Evolutionary conservation across 257 asterid species (phyloP).

Genomic region (Avicennia marina): DNA sequence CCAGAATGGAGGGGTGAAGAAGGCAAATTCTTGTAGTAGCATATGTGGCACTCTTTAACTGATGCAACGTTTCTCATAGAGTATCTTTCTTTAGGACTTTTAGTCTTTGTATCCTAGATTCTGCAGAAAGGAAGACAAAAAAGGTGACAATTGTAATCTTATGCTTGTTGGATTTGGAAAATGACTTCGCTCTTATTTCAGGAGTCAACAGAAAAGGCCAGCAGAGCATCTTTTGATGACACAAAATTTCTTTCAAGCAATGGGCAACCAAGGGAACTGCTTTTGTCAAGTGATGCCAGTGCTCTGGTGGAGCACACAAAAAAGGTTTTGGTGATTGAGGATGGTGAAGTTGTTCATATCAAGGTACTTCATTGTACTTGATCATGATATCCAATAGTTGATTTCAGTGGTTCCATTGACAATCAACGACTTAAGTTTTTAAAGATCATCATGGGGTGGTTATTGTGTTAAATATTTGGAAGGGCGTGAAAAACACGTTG

Average conservation of each 20-base stretch:
- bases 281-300: constrained; percentile 86
- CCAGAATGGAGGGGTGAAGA: background rate
- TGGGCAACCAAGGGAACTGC: constrained; percentile 72
- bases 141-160: too few species aligned
- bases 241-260: constrained; percentile 53
- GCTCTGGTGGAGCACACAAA: constrained; percentile 95
- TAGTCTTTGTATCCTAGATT: too few species aligned
- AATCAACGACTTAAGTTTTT: constrained; percentile 7
- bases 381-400: background rate
- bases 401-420: constrained; percentile 2
- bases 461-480: too few species aligned
- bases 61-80: too few species aligned
- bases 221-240: constrained; percentile 54
- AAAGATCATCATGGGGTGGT: too few species aligned
- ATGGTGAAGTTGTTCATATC: constrained; percentile 83
- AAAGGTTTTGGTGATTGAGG: constrained; percentile 82
- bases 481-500: too few species aligned
- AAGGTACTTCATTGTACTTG: constrained; percentile 41
- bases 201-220: constrained; percentile 58
- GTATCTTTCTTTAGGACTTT: too few species aligned
- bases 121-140: too few species aligned
- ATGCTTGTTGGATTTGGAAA: constrained; percentile 6
- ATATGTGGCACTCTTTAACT: background rate
- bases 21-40: background rate
- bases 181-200: constrained; percentile 23